Conservation (phyloP, 345 rosid species). For the Salix purpurea region DNA sequence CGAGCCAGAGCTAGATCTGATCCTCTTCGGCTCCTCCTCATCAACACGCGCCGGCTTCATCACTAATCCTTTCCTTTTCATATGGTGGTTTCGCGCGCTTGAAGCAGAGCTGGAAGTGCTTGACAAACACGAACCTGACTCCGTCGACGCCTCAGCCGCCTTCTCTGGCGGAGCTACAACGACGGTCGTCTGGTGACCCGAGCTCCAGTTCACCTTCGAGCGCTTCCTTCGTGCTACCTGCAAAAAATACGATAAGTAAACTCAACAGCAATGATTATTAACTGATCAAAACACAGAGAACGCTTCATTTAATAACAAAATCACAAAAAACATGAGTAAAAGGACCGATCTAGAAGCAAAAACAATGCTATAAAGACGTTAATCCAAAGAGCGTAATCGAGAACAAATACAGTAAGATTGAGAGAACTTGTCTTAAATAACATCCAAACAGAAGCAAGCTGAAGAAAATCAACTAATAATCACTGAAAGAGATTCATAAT, state of each 20-base stretch:
- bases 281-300: not conserved
- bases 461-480: not conserved
- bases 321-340: too few relatives aligned
- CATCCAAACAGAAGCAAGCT: not conserved
- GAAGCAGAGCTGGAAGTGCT: conserved; percentile 54
- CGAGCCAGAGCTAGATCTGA: conserved; percentile 26
- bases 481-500: not conserved
- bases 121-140: conserved; percentile 52
- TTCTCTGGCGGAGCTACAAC: conserved; percentile 12
- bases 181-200: conserved; percentile 12
- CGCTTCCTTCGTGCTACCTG: conserved; percentile 59
- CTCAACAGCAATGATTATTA: not conserved
- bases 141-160: conserved; percentile 25
- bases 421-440: not conserved
- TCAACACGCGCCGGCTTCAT: not conserved
- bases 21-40: conserved; percentile 21
- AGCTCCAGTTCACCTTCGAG: conserved; percentile 38
- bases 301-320: too few relatives aligned
- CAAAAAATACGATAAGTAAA: not conserved
- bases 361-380: not conserved
- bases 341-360: not conserved
- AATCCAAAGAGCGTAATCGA: not conserved
- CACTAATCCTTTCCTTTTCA: conserved; percentile 13
- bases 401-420: not conserved
- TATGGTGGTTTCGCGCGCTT: conserved; percentile 27